Evolutionary conservation across 164 flowering plant genomes (phyloP).

Genomic region (Magnolia sinica): DNA sequence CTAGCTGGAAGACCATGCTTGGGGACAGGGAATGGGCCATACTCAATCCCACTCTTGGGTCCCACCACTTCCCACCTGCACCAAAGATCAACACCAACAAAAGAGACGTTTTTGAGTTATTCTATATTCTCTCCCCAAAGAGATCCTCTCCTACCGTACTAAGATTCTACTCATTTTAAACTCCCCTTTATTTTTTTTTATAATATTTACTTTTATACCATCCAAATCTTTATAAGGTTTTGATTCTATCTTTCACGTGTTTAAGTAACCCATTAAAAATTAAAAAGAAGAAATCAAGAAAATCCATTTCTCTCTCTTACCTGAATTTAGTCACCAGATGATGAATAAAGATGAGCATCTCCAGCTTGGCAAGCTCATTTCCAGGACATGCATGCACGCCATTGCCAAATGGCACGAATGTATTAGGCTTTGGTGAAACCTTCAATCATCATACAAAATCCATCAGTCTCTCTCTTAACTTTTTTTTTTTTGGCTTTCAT

Average conservation of each 20-base stretch:
- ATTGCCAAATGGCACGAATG: slow-evolving; percentile 75
- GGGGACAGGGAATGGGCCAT: slow-evolving; percentile 84
- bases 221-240: background rate
- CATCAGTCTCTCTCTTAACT: background rate
- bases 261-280: background rate
- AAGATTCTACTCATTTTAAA: background rate
- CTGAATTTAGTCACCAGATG: slow-evolving; percentile 68
- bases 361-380: slow-evolving; percentile 80
- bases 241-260: background rate
- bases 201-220: background rate
- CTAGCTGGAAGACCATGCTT: slow-evolving; percentile 69
- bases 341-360: slow-evolving; percentile 58
- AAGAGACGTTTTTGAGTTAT: background rate
- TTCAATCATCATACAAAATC: slow-evolving; percentile 10
- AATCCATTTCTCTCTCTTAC: slow-evolving; percentile 23
- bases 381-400: slow-evolving; percentile 86
- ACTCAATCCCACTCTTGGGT: slow-evolving; percentile 54
- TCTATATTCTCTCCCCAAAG: background rate
- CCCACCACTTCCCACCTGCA: slow-evolving; percentile 80
- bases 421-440: slow-evolving; percentile 71
- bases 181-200: background rate
- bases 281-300: background rate
- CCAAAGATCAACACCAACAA: background rate
- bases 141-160: background rate
- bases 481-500: background rate